Percentiles rank a stretch among this genome's conserved stretches.
These are phyloP conservation scores for Zychaea mexicana DNA, from an alignment of 371 early-diverging fungal genomes.

Conservation along the genomic window DNA sequence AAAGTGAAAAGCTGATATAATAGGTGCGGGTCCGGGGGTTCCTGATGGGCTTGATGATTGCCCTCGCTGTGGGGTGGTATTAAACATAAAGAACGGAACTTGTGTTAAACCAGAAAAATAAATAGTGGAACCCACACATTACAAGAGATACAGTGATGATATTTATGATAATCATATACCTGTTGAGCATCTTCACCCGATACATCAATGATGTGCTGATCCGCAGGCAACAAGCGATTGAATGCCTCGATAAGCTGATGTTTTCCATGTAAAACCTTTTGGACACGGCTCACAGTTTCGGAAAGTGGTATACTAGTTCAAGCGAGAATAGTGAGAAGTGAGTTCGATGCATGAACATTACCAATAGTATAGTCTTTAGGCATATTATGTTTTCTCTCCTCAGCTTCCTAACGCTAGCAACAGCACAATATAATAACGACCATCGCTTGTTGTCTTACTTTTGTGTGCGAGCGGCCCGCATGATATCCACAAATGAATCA, in stretches of 20 bases:
- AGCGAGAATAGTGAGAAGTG: neutral
- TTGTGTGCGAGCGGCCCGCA: constrained; percentile 58
- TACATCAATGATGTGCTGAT: constrained; percentile 87
- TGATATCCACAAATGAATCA: constrained; percentile 97
- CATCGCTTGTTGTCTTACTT: constrained; percentile 86
- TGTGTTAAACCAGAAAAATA: too few species aligned
- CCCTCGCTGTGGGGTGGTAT: neutral
- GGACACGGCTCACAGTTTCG: constrained; percentile 93
- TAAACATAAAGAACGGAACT: neutral
- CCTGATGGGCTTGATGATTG: neutral
- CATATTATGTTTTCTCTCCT: too few species aligned
- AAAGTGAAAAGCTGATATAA: neutral
- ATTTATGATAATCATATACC: constrained; percentile 1
- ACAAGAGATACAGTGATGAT: neutral
- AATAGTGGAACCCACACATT: neutral
- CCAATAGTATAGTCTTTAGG: too few species aligned
- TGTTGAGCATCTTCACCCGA: constrained; percentile 92
- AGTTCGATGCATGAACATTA: too few species aligned
- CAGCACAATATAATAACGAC: neutral
- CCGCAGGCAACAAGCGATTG: constrained; percentile 98
- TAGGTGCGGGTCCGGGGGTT: constrained; percentile 1
- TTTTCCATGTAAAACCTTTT: constrained; percentile 89
- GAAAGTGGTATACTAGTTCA: constrained; percentile 28
- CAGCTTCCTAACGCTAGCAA: too few species aligned
- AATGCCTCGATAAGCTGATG: constrained; percentile 94